phyloP scores from a whole-genome alignment of 225 moss, liverwort and hornwort genomes.

The Antitrichia curtipendula region DNA sequence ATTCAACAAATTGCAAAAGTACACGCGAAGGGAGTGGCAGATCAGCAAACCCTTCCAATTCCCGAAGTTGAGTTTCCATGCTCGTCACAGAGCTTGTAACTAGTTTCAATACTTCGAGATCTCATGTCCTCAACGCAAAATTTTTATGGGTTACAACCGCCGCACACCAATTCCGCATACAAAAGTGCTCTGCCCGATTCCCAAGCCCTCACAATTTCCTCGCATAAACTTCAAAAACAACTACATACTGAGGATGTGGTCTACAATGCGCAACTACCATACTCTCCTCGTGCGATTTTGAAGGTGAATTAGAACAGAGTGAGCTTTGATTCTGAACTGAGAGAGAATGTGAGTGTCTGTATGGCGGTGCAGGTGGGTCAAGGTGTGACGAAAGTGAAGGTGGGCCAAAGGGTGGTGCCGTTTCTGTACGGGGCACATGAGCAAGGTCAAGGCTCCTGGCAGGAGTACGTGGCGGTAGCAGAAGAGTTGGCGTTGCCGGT shows the following conservation, averaged over 20 bases:
- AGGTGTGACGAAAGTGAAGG: background rate
- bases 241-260: background rate
- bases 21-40: background rate
- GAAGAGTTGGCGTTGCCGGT: background rate
- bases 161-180: background rate
- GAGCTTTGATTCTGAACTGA: background rate
- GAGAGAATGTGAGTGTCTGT: background rate
- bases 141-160: background rate
- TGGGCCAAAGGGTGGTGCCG: background rate
- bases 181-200: background rate
- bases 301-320: background rate
- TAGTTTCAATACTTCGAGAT: background rate
- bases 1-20: background rate
- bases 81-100: too few species aligned
- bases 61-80: background rate
- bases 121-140: background rate
- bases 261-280: background rate
- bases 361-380: background rate
- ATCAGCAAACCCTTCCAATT: background rate
- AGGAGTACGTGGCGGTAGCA: background rate
- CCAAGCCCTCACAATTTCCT: background rate
- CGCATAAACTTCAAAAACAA: background rate
- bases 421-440: background rate
- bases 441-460: background rate
- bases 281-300: background rate